A percentile compares a stretch with the other conserved stretches of the same genome.
phyloP scores from a whole-genome alignment of 2,329 filamentous ascomycete species.

The Rutstroemia sydowiana region DNA sequence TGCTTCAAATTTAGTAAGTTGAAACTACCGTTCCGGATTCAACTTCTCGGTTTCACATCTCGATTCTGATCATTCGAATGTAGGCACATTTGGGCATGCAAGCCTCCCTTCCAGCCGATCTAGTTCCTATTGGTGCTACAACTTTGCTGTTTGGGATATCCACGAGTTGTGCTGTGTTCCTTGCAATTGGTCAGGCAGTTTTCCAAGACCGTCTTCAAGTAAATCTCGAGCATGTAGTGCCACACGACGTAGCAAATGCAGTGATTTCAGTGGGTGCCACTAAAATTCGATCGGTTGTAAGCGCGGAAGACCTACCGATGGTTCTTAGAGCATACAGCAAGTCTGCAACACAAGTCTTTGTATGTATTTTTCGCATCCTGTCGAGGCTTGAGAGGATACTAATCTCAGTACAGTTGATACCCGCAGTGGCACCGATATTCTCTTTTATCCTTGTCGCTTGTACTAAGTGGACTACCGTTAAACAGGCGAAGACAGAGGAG shows the following conservation, averaged over 20 bases:
- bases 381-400: neutral
- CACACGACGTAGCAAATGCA: neutral
- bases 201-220: neutral
- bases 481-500: neutral
- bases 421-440: neutral
- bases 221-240: neutral
- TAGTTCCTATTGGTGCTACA: slow-evolving; percentile 3
- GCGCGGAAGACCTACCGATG: neutral
- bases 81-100: slow-evolving; percentile 5
- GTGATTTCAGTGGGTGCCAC: neutral
- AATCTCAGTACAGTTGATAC: neutral
- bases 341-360: slow-evolving; percentile 1
- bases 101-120: neutral
- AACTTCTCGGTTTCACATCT: neutral
- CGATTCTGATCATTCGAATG: neutral
- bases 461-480: neutral
- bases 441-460: neutral
- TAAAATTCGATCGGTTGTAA: neutral
- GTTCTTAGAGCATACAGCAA: slow-evolving; percentile 3
- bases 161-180: slow-evolving; percentile 2
- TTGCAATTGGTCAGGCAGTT: slow-evolving; percentile 6
- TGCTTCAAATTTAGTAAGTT: neutral
- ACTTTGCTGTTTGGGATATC: slow-evolving; percentile 4
- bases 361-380: neutral
- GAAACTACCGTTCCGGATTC: neutral